Evolutionary conservation across 2,329 filamentous ascomycete species (phyloP).

Genomic region (Davidsoniella australis): DNA sequence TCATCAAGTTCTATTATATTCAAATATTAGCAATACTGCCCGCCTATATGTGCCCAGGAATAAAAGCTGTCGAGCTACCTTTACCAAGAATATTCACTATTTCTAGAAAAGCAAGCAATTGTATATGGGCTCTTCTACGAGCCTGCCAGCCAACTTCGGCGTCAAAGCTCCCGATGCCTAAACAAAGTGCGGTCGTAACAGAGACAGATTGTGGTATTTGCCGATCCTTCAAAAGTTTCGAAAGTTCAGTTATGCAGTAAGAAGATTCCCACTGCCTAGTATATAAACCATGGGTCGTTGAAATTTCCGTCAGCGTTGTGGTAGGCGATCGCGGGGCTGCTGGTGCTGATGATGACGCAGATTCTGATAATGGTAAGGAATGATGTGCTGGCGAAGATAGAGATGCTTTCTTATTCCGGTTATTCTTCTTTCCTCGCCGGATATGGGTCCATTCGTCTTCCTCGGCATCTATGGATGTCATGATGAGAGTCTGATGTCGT

Average conservation of each 20-base stretch:
- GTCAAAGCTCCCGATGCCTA: slow-evolving; percentile 39
- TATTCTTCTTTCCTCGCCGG: background rate
- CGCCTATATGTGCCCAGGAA: too few relatives aligned
- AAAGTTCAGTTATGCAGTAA: background rate
- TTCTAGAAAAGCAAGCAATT: slow-evolving; percentile 34
- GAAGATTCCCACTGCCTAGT: background rate
- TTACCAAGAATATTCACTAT: slow-evolving; percentile 23
- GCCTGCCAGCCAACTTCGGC: slow-evolving; percentile 29
- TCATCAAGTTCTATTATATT: background rate
- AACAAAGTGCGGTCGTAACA: slow-evolving; percentile 27
- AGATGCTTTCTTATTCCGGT: too few relatives aligned
- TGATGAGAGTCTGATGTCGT: too few relatives aligned
- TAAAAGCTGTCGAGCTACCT: background rate
- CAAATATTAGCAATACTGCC: background rate
- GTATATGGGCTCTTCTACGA: slow-evolving; percentile 30
- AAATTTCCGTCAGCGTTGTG: slow-evolving; percentile 1
- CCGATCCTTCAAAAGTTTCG: background rate
- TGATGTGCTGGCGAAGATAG: too few relatives aligned
- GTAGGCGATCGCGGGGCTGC: background rate
- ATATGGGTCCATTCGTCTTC: slow-evolving; percentile 4
- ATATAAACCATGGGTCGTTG: background rate
- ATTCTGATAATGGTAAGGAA: too few relatives aligned
- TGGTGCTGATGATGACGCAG: background rate
- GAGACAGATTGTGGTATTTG: background rate
- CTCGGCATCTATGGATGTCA: too few relatives aligned